Conservation (phyloP, 1,284 basidiomycete genomes). For the Tylopilus sp. region DNA sequence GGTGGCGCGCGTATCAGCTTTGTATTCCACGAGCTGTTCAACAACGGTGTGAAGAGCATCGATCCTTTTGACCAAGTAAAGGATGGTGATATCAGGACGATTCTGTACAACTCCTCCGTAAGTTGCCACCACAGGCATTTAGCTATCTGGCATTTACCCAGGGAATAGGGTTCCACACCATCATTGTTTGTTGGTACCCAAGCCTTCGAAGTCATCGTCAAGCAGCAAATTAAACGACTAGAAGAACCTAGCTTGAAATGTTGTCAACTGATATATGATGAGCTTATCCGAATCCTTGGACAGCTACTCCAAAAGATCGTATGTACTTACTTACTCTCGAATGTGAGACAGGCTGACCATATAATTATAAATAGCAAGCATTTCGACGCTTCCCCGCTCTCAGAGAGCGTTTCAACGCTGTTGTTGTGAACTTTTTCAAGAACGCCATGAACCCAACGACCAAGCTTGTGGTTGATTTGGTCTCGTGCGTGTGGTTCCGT, state of each 20-base stretch:
- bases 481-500: conserved; percentile 52
- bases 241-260: conserved; percentile 94
- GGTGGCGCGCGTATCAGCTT: conserved; percentile 98
- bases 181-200: conserved; percentile 94
- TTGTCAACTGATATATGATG: conserved; percentile 93
- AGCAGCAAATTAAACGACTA: conserved; percentile 95
- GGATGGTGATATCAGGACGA: conserved; percentile 94
- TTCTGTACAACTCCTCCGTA: conserved; percentile 95
- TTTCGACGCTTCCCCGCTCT: conserved; percentile 95
- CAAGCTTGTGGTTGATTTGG: conserved; percentile 92
- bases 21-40: conserved; percentile 97
- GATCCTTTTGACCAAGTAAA: conserved; percentile 99
- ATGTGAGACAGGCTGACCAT: conserved; percentile 2
- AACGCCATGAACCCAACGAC: conserved; percentile 89
- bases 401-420: conserved; percentile 89
- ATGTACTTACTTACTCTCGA: conserved; percentile 37
- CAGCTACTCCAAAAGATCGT: conserved; percentile 89
- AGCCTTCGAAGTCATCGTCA: conserved; percentile 97
- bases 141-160: conserved; percentile 2
- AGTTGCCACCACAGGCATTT: conserved; percentile 28
- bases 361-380: conserved; percentile 60
- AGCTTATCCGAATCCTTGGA: conserved; percentile 91
- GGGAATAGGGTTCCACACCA: conserved; percentile 82
- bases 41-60: conserved; percentile 91
- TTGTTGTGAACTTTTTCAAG: conserved; percentile 97